Base-by-base conservation (phyloP, 176 grass and related monocot species). In the Oryza brachyantha region DNA sequence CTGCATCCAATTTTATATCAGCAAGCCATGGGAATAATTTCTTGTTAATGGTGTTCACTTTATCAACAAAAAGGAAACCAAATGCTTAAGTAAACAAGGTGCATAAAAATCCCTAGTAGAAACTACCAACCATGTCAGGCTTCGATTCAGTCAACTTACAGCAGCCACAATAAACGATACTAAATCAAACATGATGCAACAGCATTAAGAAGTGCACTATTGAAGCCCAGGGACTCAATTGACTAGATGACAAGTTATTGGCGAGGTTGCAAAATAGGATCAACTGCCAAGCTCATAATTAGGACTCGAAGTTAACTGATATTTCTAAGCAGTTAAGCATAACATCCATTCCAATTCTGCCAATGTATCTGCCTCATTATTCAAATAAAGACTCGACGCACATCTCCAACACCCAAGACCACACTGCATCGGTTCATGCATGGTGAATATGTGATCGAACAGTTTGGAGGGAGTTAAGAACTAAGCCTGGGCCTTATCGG, bases 401-500 rank as follows among this genome's bases (percentile, higher is more conserved):
- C 13, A 25, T 37, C 45, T 35, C 81, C 50, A 27, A 24, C 27
- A 73, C 35, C 45, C 17, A 22, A 73, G 25, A 73, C n/a, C 68
- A 63, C 32, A 52, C 32, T 71, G 57, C 66, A 39, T 70, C 52
- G 32, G 13, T 77, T 36, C 13, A 19, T 19, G 8, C 69, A 26
- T 19, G 1, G 14, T 31, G 65, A 29, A 52, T 37, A 37, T 63
- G 66, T 40, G 82, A 71, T 78, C 24, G 5, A 40, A 64, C 84
- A 14, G 29, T 39, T 81, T 68, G 4, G 27, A 61, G n/a, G 0
- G 66, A 55, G 16, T 76, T 79, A 35, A 58, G 24, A 57, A 57
- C 52, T 14, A 90, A 42, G 62, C 77, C 72, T 85, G 84, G 2
- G 80, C 7, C 73, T 93, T 83, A 40, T 91, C 91, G 8, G 55